Conservation (phyloP, 1,284 basidiomycete species). For the Fomitopsis schrenkii region DNA sequence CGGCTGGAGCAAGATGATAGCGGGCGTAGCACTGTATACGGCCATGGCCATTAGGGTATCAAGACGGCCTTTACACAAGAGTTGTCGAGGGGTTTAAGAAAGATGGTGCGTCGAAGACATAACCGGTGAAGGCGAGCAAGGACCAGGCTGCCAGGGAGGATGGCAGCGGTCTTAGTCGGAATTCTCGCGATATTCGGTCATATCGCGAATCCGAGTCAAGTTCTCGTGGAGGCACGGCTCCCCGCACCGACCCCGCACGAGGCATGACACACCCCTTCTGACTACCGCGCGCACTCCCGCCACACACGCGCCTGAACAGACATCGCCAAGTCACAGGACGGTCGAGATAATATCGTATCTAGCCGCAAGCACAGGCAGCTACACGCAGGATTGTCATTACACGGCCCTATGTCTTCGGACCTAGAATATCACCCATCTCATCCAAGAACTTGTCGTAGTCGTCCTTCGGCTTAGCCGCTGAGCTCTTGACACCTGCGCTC, state of each 20-base stretch:
- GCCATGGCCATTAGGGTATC: neutral
- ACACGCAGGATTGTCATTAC: neutral
- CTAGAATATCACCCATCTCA: slow-evolving; percentile 61
- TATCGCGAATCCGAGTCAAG: neutral
- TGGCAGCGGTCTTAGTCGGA: slow-evolving; percentile 1
- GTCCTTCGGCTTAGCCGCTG: slow-evolving; percentile 43
- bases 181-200: neutral
- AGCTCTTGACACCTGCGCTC: slow-evolving; percentile 20
- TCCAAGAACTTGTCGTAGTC: slow-evolving; percentile 76
- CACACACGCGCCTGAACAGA: neutral
- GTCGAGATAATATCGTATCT: neutral
- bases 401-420: slow-evolving; percentile 2
- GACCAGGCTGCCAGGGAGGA: neutral
- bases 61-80: neutral
- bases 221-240: neutral
- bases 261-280: neutral
- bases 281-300: neutral
- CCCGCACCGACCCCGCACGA: neutral
- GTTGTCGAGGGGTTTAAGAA: neutral
- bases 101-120: neutral
- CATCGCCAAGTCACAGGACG: too few relatives aligned
- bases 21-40: neutral
- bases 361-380: neutral
- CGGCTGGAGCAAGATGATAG: slow-evolving; percentile 31
- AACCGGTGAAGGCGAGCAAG: neutral